These are phyloP conservation scores for Dioscorea alata DNA, from an alignment of 106 monocot species.

Conservation along the genomic window DNA sequence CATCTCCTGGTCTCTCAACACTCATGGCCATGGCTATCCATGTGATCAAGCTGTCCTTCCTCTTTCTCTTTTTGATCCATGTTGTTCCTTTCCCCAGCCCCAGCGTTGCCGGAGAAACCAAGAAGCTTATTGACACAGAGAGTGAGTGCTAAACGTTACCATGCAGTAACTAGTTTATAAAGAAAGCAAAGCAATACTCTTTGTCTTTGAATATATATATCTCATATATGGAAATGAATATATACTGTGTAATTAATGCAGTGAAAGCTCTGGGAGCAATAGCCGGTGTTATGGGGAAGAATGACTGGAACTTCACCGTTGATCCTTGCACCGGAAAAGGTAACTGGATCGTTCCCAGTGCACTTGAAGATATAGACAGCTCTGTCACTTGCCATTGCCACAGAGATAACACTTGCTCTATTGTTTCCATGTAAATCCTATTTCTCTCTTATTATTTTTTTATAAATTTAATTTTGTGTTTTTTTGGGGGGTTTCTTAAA, in stretches of 20 bases:
- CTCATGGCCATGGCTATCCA: too few species aligned
- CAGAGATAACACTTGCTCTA: slow-evolving; percentile 33
- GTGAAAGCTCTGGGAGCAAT: slow-evolving; percentile 35
- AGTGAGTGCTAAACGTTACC: too few species aligned
- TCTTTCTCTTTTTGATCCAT: too few species aligned
- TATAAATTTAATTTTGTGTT: not conserved
- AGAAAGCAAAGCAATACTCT: too few species aligned
- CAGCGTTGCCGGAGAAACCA: too few species aligned
- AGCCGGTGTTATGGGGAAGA: slow-evolving; percentile 33
- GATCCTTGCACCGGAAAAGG: slow-evolving; percentile 52
- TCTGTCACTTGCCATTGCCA: slow-evolving; percentile 49
- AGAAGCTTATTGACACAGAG: too few species aligned
- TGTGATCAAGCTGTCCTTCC: too few species aligned
- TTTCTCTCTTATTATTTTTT: not conserved
- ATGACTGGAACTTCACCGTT: slow-evolving; percentile 54
- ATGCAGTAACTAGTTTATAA: too few species aligned
- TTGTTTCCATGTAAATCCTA: slow-evolving; percentile 30
- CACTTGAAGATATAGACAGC: slow-evolving; percentile 26
- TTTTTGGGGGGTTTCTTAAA: not conserved
- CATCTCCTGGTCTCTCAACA: too few species aligned
- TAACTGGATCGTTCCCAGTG: slow-evolving; percentile 28
- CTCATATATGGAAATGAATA: too few species aligned
- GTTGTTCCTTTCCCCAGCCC: too few species aligned
- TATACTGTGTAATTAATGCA: slow-evolving; percentile 6
- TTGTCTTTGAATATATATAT: too few species aligned